A percentile compares a stretch with the other conserved stretches of the same genome.
These are phyloP conservation scores for Drosera spatulata DNA, from an alignment of 179 eudicot species.

Conservation along the genomic window DNA sequence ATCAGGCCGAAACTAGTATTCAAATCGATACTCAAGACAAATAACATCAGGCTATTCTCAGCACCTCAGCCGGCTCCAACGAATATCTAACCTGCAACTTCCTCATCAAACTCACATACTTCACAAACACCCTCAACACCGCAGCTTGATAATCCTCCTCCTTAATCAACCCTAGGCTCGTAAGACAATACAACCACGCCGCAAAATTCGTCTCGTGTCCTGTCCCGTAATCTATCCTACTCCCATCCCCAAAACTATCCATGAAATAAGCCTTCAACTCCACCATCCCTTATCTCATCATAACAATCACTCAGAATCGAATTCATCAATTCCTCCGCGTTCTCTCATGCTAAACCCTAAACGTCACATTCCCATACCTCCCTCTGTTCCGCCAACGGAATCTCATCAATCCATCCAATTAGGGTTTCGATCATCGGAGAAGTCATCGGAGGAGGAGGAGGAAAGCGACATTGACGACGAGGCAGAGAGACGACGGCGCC, in stretches of 20 bases:
- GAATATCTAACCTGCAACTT: conserved; percentile 62
- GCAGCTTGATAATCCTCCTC: conserved; percentile 81
- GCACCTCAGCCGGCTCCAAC: conserved; percentile 96
- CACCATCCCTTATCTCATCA: conserved; percentile 14
- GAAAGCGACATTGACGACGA: too few species aligned
- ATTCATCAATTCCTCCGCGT: conserved; percentile 34
- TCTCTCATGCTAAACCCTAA: conserved; percentile 51
- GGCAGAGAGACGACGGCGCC: too few species aligned
- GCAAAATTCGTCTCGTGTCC: conserved; percentile 93
- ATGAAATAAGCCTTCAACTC: conserved; percentile 65
- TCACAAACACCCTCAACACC: conserved; percentile 67
- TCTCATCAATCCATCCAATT: conserved; percentile 29
- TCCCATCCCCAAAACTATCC: conserved; percentile 75
- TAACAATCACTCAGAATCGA: conserved; percentile 13
- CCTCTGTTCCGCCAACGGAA: conserved; percentile 50
- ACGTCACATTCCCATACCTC: conserved; percentile 67
- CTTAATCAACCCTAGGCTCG: conserved; percentile 53
- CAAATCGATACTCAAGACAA: too few species aligned
- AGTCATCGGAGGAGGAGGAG: too few species aligned
- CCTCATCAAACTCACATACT: conserved; percentile 81
- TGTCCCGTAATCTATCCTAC: conserved; percentile 88
- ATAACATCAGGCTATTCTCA: too few species aligned
- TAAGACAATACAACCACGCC: conserved; percentile 85
- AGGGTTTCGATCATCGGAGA: conserved; percentile 38
- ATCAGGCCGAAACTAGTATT: too few species aligned